Conservation (phyloP, 148 eudicot species). For the Nepenthes mirabilis region DNA sequence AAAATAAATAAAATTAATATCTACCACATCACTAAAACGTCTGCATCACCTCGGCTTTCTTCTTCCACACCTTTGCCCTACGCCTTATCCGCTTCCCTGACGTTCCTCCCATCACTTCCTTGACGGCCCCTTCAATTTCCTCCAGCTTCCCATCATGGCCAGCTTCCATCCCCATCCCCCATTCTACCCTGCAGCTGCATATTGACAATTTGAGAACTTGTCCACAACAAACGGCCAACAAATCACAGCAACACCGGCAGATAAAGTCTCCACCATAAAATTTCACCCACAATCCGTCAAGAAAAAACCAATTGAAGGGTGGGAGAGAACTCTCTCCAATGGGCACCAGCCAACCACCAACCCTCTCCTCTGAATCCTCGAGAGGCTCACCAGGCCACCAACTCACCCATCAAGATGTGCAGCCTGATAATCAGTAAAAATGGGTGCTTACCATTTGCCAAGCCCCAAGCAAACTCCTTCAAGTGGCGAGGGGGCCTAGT, state of each 20-base stretch:
- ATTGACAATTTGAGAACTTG: constrained; percentile 20
- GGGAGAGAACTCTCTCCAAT: constrained; percentile 17
- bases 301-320: constrained; percentile 18
- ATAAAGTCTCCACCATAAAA: constrained; percentile 12
- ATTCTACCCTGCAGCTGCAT: constrained; percentile 2
- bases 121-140: constrained; percentile 9
- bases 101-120: constrained; percentile 10
- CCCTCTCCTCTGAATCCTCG: constrained; percentile 12
- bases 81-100: constrained; percentile 4
- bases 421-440: constrained; percentile 20
- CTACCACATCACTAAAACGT: no score
- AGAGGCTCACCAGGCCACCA: constrained; percentile 2
- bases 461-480: constrained; percentile 24
- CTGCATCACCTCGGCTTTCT: neutral
- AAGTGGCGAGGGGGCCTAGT: constrained; percentile 8
- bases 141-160: constrained; percentile 10
- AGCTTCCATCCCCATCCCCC: constrained; percentile 22
- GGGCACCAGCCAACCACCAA: constrained; percentile 15
- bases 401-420: constrained; percentile 1
- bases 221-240: constrained; percentile 23
- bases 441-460: constrained; percentile 17
- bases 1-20: no score
- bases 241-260: constrained; percentile 16
- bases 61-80: constrained; percentile 16
- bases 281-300: constrained; percentile 41